Evolutionary conservation across 1,284 basidiomycete genomes (phyloP), one percentile per base, ranked within the genome.

Genomic region (Phellopilus nigrolimitatus): DNA sequence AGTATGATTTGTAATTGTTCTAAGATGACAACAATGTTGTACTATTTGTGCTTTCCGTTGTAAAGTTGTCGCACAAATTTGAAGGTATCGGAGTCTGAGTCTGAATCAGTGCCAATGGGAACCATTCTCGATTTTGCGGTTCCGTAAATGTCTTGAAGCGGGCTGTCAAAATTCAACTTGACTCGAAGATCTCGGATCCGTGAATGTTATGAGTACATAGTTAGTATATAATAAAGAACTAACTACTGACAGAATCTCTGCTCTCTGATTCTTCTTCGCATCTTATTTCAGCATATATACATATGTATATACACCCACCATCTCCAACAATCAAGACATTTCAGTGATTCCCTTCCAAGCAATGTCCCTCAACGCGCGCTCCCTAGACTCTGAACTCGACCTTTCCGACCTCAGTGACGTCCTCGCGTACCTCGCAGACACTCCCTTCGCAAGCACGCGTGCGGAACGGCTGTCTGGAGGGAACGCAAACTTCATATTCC

Each of bases 401-500:
- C 63, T 79, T 17, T 59, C 66, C 9, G 68, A 66, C 1, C n/a
- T 57, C 4, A 36, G 64, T 13, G 72, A 68, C 24, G 60, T 78
- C 21, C 57, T 65, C 12, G 49, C 47, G 15, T 78, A 74, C 57
- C 64, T 79, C 22, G 41, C 59, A 21, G 43, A 57, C 8, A 70
- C 71, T 0, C 64, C 66, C 1, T 79, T 79, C 54, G 67, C 68
- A 5, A 62, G 67, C 24, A 56, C 60, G 9, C 58, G 50, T 0
- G 63, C 70, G 1, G 61, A 62, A 4, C 56, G 48, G 8, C 68
- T 84, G 17, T 63, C 68, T 2, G 82, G 81, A 2, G 82, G 81
- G 3, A 53, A 25, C 10, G 71, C 68, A 24, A 84, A 83, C 62
- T 84, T 73, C 61, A 61, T 71, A 12, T 84, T 71, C 58, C 73